Evolutionary conservation across 345 rosid genomes (phyloP).

Genomic region (Leavenworthia alabamica): DNA sequence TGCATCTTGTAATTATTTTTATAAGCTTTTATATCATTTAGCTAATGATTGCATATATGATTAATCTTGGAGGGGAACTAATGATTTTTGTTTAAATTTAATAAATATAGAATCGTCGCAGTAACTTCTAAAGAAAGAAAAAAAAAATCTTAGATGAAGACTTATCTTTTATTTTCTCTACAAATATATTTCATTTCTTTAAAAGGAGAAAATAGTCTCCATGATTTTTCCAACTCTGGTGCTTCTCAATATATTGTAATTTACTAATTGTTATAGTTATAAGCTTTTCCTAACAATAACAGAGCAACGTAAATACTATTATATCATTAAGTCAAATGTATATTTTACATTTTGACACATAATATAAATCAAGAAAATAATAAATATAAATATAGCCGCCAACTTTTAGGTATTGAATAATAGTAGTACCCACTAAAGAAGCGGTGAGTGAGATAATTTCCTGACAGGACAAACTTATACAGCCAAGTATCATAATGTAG

Average conservation of each 20-base stretch:
- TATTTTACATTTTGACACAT: not conserved
- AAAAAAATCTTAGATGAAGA: too few relatives aligned
- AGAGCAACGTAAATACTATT: not conserved
- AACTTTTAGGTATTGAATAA: not conserved
- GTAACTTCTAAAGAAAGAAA: too few relatives aligned
- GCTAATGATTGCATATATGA: too few relatives aligned
- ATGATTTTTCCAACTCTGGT: too few relatives aligned
- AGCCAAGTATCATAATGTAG: slow-evolving; percentile 22
- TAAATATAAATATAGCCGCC: not conserved
- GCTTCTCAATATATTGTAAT: not conserved
- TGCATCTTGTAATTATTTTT: not conserved
- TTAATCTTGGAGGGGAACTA: too few relatives aligned
- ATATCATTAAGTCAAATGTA: not conserved
- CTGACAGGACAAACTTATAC: not conserved
- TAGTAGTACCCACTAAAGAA: not conserved
- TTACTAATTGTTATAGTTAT: not conserved
- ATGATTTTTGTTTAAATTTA: too few relatives aligned
- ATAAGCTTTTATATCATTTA: not conserved
- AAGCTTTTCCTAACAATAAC: not conserved
- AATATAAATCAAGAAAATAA: not conserved
- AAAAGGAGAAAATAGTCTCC: too few relatives aligned
- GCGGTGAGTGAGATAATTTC: not conserved
- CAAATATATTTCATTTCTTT: too few relatives aligned
- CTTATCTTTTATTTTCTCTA: too few relatives aligned
- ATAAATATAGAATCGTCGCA: too few relatives aligned